Evolutionary conservation across 2,329 filamentous ascomycete genomes (phyloP), one percentile per base, ranked within the genome.

Genomic region (Beauveria brongniartii): DNA sequence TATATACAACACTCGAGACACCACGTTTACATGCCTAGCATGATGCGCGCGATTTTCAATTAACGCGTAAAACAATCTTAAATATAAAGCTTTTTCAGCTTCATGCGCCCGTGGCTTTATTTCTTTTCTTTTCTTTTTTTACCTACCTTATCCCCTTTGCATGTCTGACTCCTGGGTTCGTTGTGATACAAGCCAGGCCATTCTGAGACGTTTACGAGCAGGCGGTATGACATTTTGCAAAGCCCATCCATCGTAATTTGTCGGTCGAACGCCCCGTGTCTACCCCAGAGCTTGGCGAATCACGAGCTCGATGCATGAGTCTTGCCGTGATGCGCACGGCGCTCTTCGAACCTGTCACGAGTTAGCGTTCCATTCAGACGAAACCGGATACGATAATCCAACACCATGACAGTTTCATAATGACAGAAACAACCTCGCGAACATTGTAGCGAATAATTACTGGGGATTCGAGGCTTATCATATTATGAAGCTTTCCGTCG

Each of bases 1-100:
- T 57, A 16, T 52, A 53, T 18, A 61, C 59, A 12, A 56, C 59
- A 28, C 54, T 61, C n/a, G 37, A 50, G 37, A 6, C n/a, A 12
- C 52, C 52, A 14, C 44, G 24, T 34, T 26, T 30, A 34, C 16
- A 51, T 20, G 28, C 46, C 3, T 51, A 51, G 37, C 46, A 10
- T 41, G 5, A 58, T 22, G 46, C 10, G 18, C 9, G 10, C 24
- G 28, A 18, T 26, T 14, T 22, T 24, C 18, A 56, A 56, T 47
- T 47, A 30, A 37, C 16, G 20, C 20, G 41, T 34, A 22, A 30
- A 24, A 56, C 34, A 40, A n/a, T 14, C 10, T 48, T 40, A 7
- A 24, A 14, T 26, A 26, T 26, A 43, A 43, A 12, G 22, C 51
- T 16, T 18, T 18, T 18, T 26, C 30, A 22, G 20, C 20, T 20